These are phyloP conservation scores for Mycosarcoma maydis DNA, from an alignment of 1,284 basidiomycete genomes.

Conservation along the genomic window DNA sequence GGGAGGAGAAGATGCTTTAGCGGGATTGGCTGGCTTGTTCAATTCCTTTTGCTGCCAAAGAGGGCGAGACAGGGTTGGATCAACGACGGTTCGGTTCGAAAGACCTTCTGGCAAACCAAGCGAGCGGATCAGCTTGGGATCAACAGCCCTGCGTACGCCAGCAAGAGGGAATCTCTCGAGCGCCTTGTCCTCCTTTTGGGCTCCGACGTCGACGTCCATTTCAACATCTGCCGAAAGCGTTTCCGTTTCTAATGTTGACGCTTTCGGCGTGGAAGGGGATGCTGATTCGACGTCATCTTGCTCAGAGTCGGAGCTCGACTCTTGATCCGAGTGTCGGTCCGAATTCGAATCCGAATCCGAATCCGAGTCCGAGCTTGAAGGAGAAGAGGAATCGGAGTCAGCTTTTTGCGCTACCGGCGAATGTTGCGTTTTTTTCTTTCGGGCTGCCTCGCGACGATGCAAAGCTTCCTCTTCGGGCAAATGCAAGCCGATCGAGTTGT, in stretches of 20 bases:
- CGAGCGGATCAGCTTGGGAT: conserved; percentile 44
- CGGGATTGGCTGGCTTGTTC: conserved; percentile 4
- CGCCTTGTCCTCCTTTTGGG: conserved; percentile 15
- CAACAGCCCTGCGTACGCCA: conserved; percentile 39
- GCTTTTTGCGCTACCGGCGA: background rate
- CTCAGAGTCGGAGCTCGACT: conserved; percentile 12
- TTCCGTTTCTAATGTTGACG: background rate
- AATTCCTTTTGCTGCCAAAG: conserved; percentile 15
- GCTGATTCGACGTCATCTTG: conserved; percentile 7
- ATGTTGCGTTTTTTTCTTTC: conserved; percentile 1
- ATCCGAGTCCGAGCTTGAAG: conserved; percentile 15
- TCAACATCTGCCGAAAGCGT: background rate
- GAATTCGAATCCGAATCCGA: conserved; percentile 11
- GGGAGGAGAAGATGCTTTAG: background rate
- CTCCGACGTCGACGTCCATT: background rate
- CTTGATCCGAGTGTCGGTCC: conserved; percentile 13
- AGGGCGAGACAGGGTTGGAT: conserved; percentile 41
- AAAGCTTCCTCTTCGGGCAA: conserved; percentile 35
- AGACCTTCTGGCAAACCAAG: conserved; percentile 60
- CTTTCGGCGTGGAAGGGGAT: conserved; percentile 2
- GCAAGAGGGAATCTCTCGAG: conserved; percentile 35
- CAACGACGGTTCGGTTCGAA: conserved; percentile 45
- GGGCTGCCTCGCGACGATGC: conserved; percentile 15
- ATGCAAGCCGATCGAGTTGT: conserved; percentile 18
- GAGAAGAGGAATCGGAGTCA: conserved; percentile 2